phyloP scores from a whole-genome alignment of 177 flowering plant genomes.

The Vitis hybrid region DNA sequence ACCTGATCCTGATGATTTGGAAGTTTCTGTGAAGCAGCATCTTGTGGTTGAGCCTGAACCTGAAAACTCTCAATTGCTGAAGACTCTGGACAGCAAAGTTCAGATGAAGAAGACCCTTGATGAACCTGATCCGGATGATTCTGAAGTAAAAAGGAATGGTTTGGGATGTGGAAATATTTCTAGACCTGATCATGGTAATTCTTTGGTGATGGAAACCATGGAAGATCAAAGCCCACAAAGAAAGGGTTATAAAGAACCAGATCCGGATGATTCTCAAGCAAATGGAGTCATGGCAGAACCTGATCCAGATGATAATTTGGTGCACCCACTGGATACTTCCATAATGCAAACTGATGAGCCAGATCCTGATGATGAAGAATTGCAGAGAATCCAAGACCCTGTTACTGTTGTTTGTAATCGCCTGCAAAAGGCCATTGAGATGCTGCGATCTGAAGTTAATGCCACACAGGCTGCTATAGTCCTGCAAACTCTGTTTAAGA shows the following conservation, averaged over 20 bases:
- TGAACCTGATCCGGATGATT: slow-evolving; percentile 31
- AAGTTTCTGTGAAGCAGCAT: background rate
- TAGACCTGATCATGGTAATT: slow-evolving; percentile 6
- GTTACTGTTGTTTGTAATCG: slow-evolving; percentile 58
- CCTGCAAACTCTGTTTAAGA: slow-evolving; percentile 68
- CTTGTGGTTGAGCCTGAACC: slow-evolving; percentile 18
- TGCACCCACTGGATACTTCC: slow-evolving; percentile 6
- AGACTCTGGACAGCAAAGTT: background rate
- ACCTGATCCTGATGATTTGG: slow-evolving; percentile 45
- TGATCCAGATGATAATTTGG: slow-evolving; percentile 36
- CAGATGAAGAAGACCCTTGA: background rate
- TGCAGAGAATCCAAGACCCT: slow-evolving; percentile 80
- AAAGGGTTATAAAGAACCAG: slow-evolving; percentile 25
- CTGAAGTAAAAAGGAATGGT: background rate
- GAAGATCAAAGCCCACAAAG: slow-evolving; percentile 11
- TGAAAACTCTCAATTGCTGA: slow-evolving; percentile 20
- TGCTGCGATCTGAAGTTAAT: slow-evolving; percentile 52
- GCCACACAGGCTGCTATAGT: slow-evolving; percentile 45
- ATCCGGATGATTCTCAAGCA: slow-evolving; percentile 27
- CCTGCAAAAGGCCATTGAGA: slow-evolving; percentile 59
- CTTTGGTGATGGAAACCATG: slow-evolving; percentile 5
- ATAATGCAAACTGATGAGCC: slow-evolving; percentile 43
- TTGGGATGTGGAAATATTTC: background rate
- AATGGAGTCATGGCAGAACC: slow-evolving; percentile 20
- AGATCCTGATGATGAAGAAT: slow-evolving; percentile 70